Conservation (phyloP, 805 yeast genomes). For the Cephaloascus albidus region DNA sequence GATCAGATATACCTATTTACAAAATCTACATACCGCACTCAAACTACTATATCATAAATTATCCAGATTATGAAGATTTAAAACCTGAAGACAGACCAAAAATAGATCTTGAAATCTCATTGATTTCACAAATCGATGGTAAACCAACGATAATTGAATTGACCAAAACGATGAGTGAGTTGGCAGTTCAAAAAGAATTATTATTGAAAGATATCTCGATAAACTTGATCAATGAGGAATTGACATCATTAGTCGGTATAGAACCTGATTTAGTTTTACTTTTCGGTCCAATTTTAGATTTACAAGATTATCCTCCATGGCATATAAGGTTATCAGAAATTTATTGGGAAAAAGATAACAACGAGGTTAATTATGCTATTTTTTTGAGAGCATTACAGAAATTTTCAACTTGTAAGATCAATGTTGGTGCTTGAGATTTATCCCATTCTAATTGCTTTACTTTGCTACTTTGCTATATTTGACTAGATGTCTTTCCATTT, state of each 20-base stretch:
- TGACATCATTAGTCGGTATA: constrained; percentile 67
- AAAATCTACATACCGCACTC: constrained; percentile 60
- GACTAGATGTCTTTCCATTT: no score
- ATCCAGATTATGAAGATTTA: constrained; percentile 15
- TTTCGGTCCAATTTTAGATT: constrained; percentile 80
- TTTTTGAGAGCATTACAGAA: constrained; percentile 70
- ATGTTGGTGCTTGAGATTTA: constrained; percentile 45
- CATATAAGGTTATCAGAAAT: constrained; percentile 85
- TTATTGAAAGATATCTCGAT: constrained; percentile 60
- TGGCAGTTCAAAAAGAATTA: constrained; percentile 54
- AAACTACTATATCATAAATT: constrained; percentile 36
- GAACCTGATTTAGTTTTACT: constrained; percentile 86
- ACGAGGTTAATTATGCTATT: constrained; percentile 71
- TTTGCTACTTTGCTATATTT: no score
- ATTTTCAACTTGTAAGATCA: constrained; percentile 74
- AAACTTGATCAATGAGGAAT: constrained; percentile 65
- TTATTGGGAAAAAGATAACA: constrained; percentile 85
- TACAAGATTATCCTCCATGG: constrained; percentile 98
- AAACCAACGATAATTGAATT: constrained; percentile 83
- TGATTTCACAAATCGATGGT: constrained; percentile 76
- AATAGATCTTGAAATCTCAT: constrained; percentile 50
- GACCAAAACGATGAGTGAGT: constrained; percentile 75
- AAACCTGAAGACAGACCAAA: constrained; percentile 12
- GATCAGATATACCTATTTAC: constrained; percentile 59
- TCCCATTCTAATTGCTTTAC: background rate